phyloP scores from a whole-genome alignment of 352 stramenopile genomes.

The Thalassiosira livingstoniorum region DNA sequence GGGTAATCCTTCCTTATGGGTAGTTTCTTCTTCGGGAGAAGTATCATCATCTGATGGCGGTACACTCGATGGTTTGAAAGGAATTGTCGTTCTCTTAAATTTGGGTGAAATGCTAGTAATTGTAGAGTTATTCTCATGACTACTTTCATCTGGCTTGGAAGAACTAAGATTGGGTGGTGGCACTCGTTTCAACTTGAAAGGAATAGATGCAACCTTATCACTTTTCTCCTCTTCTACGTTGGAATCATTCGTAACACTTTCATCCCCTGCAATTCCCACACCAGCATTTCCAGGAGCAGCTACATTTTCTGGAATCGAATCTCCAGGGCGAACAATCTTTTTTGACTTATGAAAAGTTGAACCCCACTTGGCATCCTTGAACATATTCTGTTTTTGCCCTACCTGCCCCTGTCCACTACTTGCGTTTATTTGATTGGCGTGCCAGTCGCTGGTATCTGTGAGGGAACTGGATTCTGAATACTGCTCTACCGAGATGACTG shows the following conservation, averaged over 20 bases:
- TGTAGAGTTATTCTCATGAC: too few relatives aligned
- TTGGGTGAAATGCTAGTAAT: too few relatives aligned
- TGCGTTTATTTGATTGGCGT: slow-evolving; percentile 5
- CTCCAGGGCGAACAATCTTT: slow-evolving; percentile 35
- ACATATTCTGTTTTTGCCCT: slow-evolving; percentile 36
- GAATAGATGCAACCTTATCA: slow-evolving; percentile 3
- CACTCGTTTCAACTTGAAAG: too few relatives aligned
- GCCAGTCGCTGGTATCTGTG: slow-evolving; percentile 49
- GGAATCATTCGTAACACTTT: neutral
- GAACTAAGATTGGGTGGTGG: too few relatives aligned
- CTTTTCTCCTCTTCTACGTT: neutral
- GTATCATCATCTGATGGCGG: too few relatives aligned
- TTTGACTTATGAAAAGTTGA: slow-evolving; percentile 62
- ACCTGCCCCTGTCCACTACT: neutral
- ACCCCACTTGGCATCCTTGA: slow-evolving; percentile 48
- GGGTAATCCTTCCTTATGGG: neutral
- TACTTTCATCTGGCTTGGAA: too few relatives aligned
- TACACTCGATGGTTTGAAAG: too few relatives aligned
- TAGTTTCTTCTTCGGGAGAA: neutral
- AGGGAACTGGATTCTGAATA: slow-evolving; percentile 56
- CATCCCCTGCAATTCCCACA: neutral
- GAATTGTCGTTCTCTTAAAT: too few relatives aligned
- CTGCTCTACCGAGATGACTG: slow-evolving; percentile 53
- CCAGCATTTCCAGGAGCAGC: neutral
- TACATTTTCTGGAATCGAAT: slow-evolving; percentile 20